Percentiles rank a stretch among this genome's conserved stretches.
Evolutionary conservation across 1,139 yeast species (phyloP).

Genomic region (Meyerozyma sp.): DNA sequence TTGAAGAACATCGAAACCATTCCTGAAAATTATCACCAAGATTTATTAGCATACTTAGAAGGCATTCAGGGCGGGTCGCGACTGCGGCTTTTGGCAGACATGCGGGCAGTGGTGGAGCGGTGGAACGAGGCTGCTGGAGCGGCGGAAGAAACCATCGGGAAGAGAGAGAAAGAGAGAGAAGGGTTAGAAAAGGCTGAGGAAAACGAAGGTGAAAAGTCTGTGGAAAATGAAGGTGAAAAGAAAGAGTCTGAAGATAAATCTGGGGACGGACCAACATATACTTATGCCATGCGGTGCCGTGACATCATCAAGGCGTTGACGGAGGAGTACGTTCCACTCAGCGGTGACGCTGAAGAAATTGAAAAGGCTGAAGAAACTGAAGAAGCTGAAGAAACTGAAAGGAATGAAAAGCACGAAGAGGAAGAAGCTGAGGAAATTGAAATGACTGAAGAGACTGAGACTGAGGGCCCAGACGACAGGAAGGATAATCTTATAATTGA

Average conservation of each 20-base stretch:
- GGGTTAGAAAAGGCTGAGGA: slow-evolving; percentile 12
- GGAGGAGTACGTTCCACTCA: slow-evolving; percentile 30
- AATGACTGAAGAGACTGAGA: slow-evolving; percentile 6
- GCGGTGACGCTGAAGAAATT: slow-evolving; percentile 26
- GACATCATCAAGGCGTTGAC: slow-evolving; percentile 28
- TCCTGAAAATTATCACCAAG: slow-evolving; percentile 52
- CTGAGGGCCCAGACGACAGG: neutral
- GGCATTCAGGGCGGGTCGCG: slow-evolving; percentile 75
- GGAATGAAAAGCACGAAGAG: slow-evolving; percentile 6
- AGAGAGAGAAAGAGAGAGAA: slow-evolving; percentile 22
- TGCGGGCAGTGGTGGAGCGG: slow-evolving; percentile 38
- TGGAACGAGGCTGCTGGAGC: slow-evolving; percentile 55
- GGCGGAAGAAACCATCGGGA: slow-evolving; percentile 34
- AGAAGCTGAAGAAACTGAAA: slow-evolving; percentile 7
- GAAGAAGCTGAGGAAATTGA: slow-evolving; percentile 7
- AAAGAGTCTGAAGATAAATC: slow-evolving; percentile 4
- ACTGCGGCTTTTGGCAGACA: slow-evolving; percentile 50
- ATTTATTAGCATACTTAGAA: slow-evolving; percentile 52
- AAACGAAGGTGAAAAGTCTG: slow-evolving; percentile 9
- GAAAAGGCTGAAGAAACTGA: slow-evolving; percentile 4
- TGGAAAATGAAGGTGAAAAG: slow-evolving; percentile 10
- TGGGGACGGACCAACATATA: slow-evolving; percentile 16
- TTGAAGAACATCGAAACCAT: slow-evolving; percentile 58
- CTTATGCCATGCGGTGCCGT: slow-evolving; percentile 43
- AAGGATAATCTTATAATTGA: slow-evolving; percentile 27